A percentile compares a stretch with the other conserved stretches of the same genome.
These are phyloP conservation scores for Plasmodium sp. DNA, from an alignment of 169 alveolate species.

Conservation along the genomic window DNA sequence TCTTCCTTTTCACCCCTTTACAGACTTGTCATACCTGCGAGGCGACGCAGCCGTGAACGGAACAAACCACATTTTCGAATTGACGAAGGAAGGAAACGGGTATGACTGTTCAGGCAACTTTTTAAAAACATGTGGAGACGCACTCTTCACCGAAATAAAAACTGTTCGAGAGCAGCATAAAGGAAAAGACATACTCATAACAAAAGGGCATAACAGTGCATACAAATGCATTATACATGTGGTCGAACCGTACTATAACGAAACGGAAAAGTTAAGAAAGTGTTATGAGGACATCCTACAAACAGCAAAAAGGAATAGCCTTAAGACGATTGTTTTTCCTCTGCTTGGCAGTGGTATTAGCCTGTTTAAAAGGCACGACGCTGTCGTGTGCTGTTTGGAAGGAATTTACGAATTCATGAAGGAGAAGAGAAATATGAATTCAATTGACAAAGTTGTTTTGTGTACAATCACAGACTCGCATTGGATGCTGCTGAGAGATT, in stretches of 20 bases:
- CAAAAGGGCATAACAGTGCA: slow-evolving; percentile 71
- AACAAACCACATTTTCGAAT: slow-evolving; percentile 44
- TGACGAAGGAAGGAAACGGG: slow-evolving; percentile 72
- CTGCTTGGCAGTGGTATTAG: slow-evolving; percentile 74
- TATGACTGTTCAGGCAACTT: slow-evolving; percentile 74
- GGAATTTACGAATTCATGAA: slow-evolving; percentile 71
- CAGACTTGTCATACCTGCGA: slow-evolving; percentile 48
- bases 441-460: slow-evolving; percentile 56
- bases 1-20: not conserved
- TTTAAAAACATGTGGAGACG: slow-evolving; percentile 70
- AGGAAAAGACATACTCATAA: slow-evolving; percentile 50
- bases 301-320: slow-evolving; percentile 41
- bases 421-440: slow-evolving; percentile 46
- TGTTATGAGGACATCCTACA: slow-evolving; percentile 45
- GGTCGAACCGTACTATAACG: slow-evolving; percentile 72
- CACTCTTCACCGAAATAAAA: slow-evolving; percentile 42
- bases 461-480: slow-evolving; percentile 58
- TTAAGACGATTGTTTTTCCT: slow-evolving; percentile 67
- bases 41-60: slow-evolving; percentile 74
- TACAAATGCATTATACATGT: slow-evolving; percentile 67
- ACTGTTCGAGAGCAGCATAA: slow-evolving; percentile 20
- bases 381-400: slow-evolving; percentile 64
- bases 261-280: slow-evolving; percentile 45
- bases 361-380: slow-evolving; percentile 71
- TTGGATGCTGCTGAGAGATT: slow-evolving; percentile 67